Percentiles rank a stretch among this genome's conserved stretches.
These are phyloP conservation scores for Lipomyces anomalus DNA, from an alignment of 805 yeast species.

Conservation along the genomic window DNA sequence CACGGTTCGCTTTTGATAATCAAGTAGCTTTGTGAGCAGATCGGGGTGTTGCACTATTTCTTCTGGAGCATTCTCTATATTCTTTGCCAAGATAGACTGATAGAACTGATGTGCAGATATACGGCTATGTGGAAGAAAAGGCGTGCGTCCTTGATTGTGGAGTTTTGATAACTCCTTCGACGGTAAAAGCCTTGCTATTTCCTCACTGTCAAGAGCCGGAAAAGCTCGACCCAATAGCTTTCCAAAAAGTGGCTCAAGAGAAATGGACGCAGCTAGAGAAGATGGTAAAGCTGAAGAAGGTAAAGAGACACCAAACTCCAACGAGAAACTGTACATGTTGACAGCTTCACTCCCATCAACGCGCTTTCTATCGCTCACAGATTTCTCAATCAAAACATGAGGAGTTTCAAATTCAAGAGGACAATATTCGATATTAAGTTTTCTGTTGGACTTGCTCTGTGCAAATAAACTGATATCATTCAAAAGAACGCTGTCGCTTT, in stretches of 20 bases:
- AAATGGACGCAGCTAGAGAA: conserved; percentile 14
- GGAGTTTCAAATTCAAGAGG: not conserved
- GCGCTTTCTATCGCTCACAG: too few relatives aligned
- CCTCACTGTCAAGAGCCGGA: conserved; percentile 7
- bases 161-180: conserved; percentile 9
- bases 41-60: conserved; percentile 10
- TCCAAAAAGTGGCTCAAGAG: conserved; percentile 10
- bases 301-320: conserved; percentile 12
- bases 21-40: conserved; percentile 8
- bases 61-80: conserved; percentile 5
- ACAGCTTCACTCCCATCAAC: too few relatives aligned
- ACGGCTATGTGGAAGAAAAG: not conserved
- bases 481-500: too few relatives aligned
- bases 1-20: conserved; percentile 34
- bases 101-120: conserved; percentile 16
- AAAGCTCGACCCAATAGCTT: conserved; percentile 13
- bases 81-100: conserved; percentile 11
- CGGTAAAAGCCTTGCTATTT: conserved; percentile 7
- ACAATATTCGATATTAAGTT: not conserved
- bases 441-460: too few relatives aligned
- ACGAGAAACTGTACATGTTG: too few relatives aligned
- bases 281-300: conserved; percentile 8
- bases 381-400: too few relatives aligned
- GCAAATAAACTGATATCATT: too few relatives aligned
- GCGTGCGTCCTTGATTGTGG: not conserved